Evolutionary conservation across 164 flowering plant species (phyloP).

Genomic region (Kalanchoe fedtschenkoi): DNA sequence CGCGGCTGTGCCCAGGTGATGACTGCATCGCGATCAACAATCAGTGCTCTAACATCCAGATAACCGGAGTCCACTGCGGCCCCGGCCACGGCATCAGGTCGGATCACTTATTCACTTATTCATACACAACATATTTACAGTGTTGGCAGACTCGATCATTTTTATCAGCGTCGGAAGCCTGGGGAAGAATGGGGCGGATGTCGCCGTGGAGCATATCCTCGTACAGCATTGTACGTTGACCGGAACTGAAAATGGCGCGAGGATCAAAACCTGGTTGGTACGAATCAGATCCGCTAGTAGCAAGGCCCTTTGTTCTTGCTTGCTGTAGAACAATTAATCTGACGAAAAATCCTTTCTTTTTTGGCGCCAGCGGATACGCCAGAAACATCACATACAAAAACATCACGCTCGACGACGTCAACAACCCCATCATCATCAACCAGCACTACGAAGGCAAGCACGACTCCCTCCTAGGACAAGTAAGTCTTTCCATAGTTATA

Average conservation of each 20-base stretch:
- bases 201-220: constrained; percentile 15
- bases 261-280: constrained; percentile 32
- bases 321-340: neutral
- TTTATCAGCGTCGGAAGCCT: constrained; percentile 23
- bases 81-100: constrained; percentile 57
- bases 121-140: no score
- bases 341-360: neutral
- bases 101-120: neutral
- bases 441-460: constrained; percentile 20
- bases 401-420: constrained; percentile 8
- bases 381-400: constrained; percentile 19
- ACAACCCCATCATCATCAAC: constrained; percentile 37
- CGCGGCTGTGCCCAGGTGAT: constrained; percentile 35
- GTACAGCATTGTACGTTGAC: constrained; percentile 13
- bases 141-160: no score
- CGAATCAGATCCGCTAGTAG: neutral
- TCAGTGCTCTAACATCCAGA: constrained; percentile 18
- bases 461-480: neutral
- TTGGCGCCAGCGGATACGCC: constrained; percentile 32
- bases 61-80: constrained; percentile 27
- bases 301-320: neutral
- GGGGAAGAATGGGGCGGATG: constrained; percentile 10
- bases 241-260: constrained; percentile 20
- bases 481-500: neutral
- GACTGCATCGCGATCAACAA: constrained; percentile 35